Evolutionary conservation across 2,329 filamentous ascomycete genomes (phyloP).

Genomic region (Chrysoporthe deuterocubensis): DNA sequence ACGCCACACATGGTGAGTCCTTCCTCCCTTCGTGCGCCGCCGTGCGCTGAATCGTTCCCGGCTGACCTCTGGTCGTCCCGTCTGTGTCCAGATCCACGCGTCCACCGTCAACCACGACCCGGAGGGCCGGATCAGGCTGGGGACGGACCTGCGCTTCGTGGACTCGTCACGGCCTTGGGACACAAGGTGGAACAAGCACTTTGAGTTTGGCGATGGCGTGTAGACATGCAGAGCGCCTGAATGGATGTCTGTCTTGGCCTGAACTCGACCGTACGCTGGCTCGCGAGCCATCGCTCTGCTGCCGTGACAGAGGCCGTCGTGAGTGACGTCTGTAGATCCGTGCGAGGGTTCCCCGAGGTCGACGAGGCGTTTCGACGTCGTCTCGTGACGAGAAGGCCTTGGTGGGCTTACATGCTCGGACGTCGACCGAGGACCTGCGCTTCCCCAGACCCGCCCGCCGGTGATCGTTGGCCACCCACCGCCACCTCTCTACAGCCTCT

Average conservation of each 20-base stretch:
- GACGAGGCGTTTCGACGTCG: no score
- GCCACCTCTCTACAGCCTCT: not conserved
- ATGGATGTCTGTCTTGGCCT: no score
- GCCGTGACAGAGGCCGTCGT: no score
- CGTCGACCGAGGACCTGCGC: no score
- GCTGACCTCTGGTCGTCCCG: no score
- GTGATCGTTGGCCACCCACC: not conserved
- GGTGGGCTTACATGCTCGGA: not conserved
- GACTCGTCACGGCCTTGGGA: slow-evolving; percentile 22
- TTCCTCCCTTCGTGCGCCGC: no score
- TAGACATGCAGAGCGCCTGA: not conserved
- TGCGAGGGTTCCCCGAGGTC: no score
- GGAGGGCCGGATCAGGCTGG: slow-evolving; percentile 9
- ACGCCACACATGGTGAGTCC: slow-evolving; percentile 34
- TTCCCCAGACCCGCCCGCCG: not conserved
- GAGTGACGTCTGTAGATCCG: no score
- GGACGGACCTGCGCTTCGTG: slow-evolving; percentile 20
- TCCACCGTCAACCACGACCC: slow-evolving; percentile 18
- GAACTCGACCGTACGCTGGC: no score
- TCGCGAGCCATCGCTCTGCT: no score
- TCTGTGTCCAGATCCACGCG: slow-evolving; percentile 32
- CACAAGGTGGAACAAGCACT: not conserved
- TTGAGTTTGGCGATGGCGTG: not conserved
- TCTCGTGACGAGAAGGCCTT: no score
- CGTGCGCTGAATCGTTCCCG: no score